phyloP scores from a whole-genome alignment of 225 moss, liverwort and hornwort species.

The Climacium dendroides region DNA sequence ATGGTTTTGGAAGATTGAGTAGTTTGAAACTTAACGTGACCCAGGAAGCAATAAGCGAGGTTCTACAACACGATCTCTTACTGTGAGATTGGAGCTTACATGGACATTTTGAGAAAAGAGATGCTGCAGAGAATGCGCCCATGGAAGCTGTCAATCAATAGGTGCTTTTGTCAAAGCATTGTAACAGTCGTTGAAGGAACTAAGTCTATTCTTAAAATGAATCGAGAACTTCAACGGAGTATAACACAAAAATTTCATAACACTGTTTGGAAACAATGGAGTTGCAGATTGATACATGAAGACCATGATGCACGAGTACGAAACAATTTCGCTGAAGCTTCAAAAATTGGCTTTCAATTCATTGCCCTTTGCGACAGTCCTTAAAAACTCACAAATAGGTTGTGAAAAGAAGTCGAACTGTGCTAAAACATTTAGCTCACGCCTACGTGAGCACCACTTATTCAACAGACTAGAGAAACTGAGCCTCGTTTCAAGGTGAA shows the following conservation, averaged over 20 bases:
- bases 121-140: accelerated
- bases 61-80: background rate
- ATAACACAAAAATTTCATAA: no score
- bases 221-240: no score
- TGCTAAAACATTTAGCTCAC: background rate
- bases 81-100: background rate
- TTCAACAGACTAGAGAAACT: background rate
- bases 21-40: background rate
- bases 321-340: background rate
- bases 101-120: background rate
- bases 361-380: background rate
- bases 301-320: no score
- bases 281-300: background rate
- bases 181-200: accelerated
- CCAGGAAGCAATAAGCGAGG: no score
- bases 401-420: background rate
- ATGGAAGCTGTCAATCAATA: no score
- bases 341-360: background rate
- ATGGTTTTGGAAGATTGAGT: background rate
- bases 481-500: background rate
- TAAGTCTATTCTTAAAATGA: accelerated
- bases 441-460: background rate
- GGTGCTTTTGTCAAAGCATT: background rate
- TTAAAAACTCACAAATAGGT: no score
- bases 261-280: accelerated